phyloP scores from a whole-genome alignment of 305 asterid genomes.

The Fraxinus dipetala region DNA sequence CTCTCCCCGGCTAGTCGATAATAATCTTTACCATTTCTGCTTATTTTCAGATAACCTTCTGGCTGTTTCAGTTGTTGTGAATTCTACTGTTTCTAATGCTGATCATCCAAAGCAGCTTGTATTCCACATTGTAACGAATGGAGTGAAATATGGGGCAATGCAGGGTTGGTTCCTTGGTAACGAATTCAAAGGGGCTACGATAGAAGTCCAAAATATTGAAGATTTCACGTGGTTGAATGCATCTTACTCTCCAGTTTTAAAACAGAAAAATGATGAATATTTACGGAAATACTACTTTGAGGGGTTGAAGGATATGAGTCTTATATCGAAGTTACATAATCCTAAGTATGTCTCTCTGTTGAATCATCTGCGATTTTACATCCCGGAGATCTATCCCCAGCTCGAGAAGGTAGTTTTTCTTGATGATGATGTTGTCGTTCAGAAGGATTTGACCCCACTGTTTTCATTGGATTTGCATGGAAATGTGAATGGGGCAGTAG shows the following conservation, averaged over 20 bases:
- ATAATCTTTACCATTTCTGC: constrained; percentile 54
- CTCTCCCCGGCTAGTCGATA: constrained; percentile 49
- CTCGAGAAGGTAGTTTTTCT: constrained; percentile 50
- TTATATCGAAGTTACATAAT: constrained; percentile 36
- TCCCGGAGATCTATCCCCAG: constrained; percentile 51
- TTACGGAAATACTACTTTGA: constrained; percentile 24
- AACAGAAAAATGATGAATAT: constrained; percentile 30
- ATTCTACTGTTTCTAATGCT: constrained; percentile 46
- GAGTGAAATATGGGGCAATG: constrained; percentile 46
- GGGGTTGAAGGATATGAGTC: constrained; percentile 15
- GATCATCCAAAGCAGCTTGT: constrained; percentile 55
- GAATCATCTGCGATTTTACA: constrained; percentile 52
- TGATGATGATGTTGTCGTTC: constrained; percentile 53
- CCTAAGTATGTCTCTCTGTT: constrained; percentile 40
- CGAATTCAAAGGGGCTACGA: constrained; percentile 42
- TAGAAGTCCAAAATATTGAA: constrained; percentile 44
- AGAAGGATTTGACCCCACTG: constrained; percentile 51
- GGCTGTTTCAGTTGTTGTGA: constrained; percentile 47
- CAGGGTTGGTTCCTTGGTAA: constrained; percentile 50
- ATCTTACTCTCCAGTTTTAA: constrained; percentile 45
- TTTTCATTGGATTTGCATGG: constrained; percentile 52
- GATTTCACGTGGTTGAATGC: constrained; percentile 46
- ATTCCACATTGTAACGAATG: constrained; percentile 48
- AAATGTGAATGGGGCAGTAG: constrained; percentile 58
- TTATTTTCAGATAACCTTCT: constrained; percentile 47